phyloP scores from a whole-genome alignment of 2,329 filamentous ascomycete species.

The Diaporthe sp. region DNA sequence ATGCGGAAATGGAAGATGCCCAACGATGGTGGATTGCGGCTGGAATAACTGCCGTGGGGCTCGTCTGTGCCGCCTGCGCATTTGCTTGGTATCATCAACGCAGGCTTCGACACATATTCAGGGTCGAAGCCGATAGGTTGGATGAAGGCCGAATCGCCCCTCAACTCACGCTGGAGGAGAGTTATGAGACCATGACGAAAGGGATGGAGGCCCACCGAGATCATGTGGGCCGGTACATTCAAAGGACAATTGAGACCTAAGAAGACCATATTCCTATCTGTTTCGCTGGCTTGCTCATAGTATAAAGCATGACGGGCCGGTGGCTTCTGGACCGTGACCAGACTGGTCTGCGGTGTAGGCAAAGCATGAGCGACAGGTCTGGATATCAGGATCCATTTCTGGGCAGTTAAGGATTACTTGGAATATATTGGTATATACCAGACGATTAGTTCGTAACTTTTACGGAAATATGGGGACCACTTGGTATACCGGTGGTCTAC shows the following conservation, averaged over 20 bases:
- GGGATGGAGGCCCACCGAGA: background rate
- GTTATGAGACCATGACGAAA: background rate
- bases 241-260: background rate
- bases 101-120: slow-evolving; percentile 49
- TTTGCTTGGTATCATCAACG: slow-evolving; percentile 53
- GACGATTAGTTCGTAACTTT: background rate
- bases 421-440: background rate
- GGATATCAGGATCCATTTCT: no score
- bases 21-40: slow-evolving; percentile 48
- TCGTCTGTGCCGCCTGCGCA: slow-evolving; percentile 47
- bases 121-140: slow-evolving; percentile 48
- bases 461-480: background rate
- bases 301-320: background rate
- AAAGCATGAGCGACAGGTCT: background rate
- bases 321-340: background rate
- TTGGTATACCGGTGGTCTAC: background rate
- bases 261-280: no score
- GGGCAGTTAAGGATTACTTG: no score
- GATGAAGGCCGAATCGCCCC: slow-evolving; percentile 30
- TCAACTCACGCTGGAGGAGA: slow-evolving; percentile 18
- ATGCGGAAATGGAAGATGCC: slow-evolving; percentile 43
- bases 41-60: slow-evolving; percentile 45
- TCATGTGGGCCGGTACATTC: background rate
- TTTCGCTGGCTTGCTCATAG: background rate
- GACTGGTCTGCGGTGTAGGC: no score